Evolutionary conservation across 2,329 filamentous ascomycete species (phyloP), one percentile per base, ranked within the genome.

Genomic region (Colletotrichum incanum): DNA sequence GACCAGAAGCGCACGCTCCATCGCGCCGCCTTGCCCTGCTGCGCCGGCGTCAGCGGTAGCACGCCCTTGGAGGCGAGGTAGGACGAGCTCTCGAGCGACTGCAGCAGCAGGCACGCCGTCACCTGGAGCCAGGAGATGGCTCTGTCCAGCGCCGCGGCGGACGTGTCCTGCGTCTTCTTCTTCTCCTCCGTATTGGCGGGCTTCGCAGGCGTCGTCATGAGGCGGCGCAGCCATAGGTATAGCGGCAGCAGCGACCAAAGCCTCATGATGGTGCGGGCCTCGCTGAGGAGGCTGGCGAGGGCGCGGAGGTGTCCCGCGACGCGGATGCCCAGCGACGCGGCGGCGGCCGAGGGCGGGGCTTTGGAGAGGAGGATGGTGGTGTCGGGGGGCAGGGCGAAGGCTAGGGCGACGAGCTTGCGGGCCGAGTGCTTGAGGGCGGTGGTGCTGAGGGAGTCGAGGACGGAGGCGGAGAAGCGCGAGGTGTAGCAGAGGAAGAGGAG

Each of bases 1-100:
- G 92, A 90, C 94, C 96, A 98, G 74, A 93, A 93, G 55, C 94
- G 88, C 69, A 90, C 91, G 82, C 93, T 95, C 91, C 92, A 93
- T 23, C 91, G 80, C 82, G 89, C 92, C 79, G 92, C 91, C 75
- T 84, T 86, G 37, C 81, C 87, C 79, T 93, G 88, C 59, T 87
- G 88, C 59, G 88, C 86, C 18, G 87, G 85, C 7, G 82, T 82
- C 83, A 89, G 87, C 20, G 83, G 86, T 62, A 98, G 79, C 4
- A 97, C 89, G 26, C 92, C 92, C 80, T 95, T 95, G 72, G 86
- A 86, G 3, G 91, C 87, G 47, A 98, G 87, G 84, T 93, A 97
- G 20, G 93, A 93, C 49, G 89, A 87, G 83, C 98, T 98, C 85
- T 99, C 96, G 50, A 96, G 86, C 1, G 89, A 83, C 82, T 98